phyloP scores from a whole-genome alignment of 1,284 basidiomycete genomes.

The Mycena citricolor region DNA sequence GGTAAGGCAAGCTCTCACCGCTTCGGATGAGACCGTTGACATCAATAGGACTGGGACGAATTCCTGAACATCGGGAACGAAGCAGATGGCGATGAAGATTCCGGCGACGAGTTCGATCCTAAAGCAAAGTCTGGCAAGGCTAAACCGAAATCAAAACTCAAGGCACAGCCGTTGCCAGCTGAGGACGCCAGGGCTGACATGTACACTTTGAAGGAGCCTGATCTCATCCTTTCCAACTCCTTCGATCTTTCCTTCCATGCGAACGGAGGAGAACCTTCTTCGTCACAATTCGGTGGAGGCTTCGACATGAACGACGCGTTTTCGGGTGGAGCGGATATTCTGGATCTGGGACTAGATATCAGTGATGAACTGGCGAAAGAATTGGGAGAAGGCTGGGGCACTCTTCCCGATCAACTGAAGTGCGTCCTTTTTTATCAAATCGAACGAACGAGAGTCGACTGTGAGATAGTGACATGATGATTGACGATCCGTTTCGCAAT shows the following conservation, averaged over 20 bases:
- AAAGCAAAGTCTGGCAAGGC: constrained; percentile 29
- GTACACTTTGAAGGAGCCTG: constrained; percentile 70
- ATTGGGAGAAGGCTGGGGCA: constrained; percentile 68
- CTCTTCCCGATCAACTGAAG: constrained; percentile 29
- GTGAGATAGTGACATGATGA: constrained; percentile 14
- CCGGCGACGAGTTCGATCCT: constrained; percentile 54
- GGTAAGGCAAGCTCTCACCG: constrained; percentile 40
- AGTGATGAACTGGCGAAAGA: constrained; percentile 72
- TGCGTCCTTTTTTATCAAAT: constrained; percentile 7
- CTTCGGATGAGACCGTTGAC: not conserved
- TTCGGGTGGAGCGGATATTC: constrained; percentile 49
- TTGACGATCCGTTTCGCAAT: constrained; percentile 3
- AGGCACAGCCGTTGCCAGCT: constrained; percentile 25
- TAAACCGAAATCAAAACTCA: constrained; percentile 44
- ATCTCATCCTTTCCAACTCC: constrained; percentile 63
- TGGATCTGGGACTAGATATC: constrained; percentile 57
- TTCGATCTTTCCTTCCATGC: constrained; percentile 59
- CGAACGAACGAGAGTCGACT: constrained; percentile 3
- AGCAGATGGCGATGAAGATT: constrained; percentile 29
- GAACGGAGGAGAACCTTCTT: constrained; percentile 43
- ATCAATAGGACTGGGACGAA: constrained; percentile 62
- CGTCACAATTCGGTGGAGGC: constrained; percentile 53
- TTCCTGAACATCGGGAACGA: constrained; percentile 44
- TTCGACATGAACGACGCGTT: constrained; percentile 56
- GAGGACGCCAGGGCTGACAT: constrained; percentile 49